Percentiles rank a stretch among this genome's conserved stretches.
Evolutionary conservation across 371 early-diverging fungal species (phyloP).

Genomic region (Mortierella sp.): DNA sequence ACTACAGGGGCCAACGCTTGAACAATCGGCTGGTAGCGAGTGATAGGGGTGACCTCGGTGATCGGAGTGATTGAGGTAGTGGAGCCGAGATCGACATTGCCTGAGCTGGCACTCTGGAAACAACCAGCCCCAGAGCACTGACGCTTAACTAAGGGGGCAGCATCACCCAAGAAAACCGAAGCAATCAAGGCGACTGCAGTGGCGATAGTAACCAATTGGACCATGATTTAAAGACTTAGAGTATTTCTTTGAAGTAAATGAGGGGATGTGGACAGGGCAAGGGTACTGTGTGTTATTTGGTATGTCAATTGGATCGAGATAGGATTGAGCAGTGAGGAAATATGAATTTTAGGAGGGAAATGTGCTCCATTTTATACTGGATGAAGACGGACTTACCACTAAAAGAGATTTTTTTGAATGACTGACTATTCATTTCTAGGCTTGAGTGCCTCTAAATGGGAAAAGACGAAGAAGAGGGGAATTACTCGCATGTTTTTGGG

Average conservation of each 20-base stretch:
- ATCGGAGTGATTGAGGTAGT: constrained; percentile 39
- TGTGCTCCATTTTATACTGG: too few species aligned
- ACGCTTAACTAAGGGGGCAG: constrained; percentile 25
- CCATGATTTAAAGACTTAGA: neutral
- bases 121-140: constrained; percentile 18
- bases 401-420: too few species aligned
- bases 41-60: constrained; percentile 45
- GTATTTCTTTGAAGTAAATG: constrained; percentile 1
- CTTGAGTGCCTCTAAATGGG: too few species aligned
- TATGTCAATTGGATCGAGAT: too few species aligned
- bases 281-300: neutral
- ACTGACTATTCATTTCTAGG: too few species aligned
- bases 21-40: constrained; percentile 44
- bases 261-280: neutral
- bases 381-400: too few species aligned
- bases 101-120: constrained; percentile 32
- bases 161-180: constrained; percentile 9
- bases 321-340: too few species aligned
- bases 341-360: too few species aligned
- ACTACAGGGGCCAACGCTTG: constrained; percentile 34
- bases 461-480: too few species aligned
- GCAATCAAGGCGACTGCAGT: constrained; percentile 24
- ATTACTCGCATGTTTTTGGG: too few species aligned
- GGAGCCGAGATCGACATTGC: constrained; percentile 30
- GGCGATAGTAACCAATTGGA: constrained; percentile 23